Base-by-base conservation (phyloP, 139 green algal genomes). In the Tetraselmis chui region DNA sequence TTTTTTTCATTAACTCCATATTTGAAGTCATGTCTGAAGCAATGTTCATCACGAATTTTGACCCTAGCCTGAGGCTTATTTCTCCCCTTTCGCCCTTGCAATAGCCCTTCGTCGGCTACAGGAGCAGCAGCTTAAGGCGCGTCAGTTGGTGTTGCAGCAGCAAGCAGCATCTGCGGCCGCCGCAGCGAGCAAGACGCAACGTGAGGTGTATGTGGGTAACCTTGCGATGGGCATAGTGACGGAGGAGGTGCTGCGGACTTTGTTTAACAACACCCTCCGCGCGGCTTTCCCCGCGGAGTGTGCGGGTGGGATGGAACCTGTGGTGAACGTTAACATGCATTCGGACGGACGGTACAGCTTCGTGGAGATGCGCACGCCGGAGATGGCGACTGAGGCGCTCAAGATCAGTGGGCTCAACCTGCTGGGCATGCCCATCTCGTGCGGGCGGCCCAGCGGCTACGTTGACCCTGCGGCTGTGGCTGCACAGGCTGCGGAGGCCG, bases 341-440 rank as follows among this genome's bases (percentile, higher is more conserved):
- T 81, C 77, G 27, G 89, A 93, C 80, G 88, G 89, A 76, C 89
- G 90, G 31, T 97, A 94, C 83, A 92, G 91, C 0, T 97, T 97
- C 84, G 91, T 97, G 75, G 94, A 97, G 89, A 92, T 97, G 84
- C 85, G 91, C 45, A 91, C 85, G 1, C 88, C 92, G 0, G 94
- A 97, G 80, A 97, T 97, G 91, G 93, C 93, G 24, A 93, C 89
- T 23, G 91, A 93, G 5, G 93, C 93, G 30, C 88, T 97, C 79
- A 89, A 94, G 79, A 89, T 97, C 32, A 94, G 89, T 81, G 88
- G 85, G 2, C 89, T 96, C 2, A 85, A 90, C 80, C 89, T 97
- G 79, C 87, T 95, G 85, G 92, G 92, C 27, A 86, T 91, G 32
- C 88, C 88, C 32, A 93, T 97, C 30, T 92, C 88, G 45, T 93